These are phyloP conservation scores for Elaeis oleifera DNA, from an alignment of 202 grass and related monocot genomes.

Conservation along the genomic window DNA sequence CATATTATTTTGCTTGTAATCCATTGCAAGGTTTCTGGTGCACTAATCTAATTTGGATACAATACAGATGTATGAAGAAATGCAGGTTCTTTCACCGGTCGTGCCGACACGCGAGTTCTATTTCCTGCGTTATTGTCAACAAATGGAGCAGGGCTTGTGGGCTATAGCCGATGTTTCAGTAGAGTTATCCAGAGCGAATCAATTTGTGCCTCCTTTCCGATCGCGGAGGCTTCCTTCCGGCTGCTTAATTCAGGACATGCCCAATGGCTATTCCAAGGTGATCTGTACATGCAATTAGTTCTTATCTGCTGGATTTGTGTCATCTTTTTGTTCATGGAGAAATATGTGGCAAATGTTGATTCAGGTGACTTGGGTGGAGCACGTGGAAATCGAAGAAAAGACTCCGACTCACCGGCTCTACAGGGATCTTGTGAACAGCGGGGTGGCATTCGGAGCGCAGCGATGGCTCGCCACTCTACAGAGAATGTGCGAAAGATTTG, in stretches of 20 bases:
- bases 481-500: constrained; percentile 58
- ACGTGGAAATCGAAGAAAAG: constrained; percentile 79
- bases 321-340: too few relatives aligned
- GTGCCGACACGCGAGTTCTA: constrained; percentile 60
- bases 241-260: constrained; percentile 76
- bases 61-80: constrained; percentile 80
- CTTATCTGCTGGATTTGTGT: not conserved
- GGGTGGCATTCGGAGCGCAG: constrained; percentile 60
- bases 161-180: constrained; percentile 72
- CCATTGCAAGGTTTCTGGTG: not conserved
- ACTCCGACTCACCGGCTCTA: constrained; percentile 39
- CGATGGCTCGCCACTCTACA: constrained; percentile 68
- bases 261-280: constrained; percentile 89
- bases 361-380: constrained; percentile 90
- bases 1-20: too few relatives aligned
- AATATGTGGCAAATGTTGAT: not conserved
- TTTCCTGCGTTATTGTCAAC: constrained; percentile 83
- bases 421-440: constrained; percentile 62
- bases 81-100: constrained; percentile 60
- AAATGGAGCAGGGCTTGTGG: constrained; percentile 79
- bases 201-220: constrained; percentile 27
- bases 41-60: not conserved
- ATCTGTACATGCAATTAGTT: not conserved
- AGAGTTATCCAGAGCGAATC: constrained; percentile 44
- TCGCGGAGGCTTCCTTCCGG: constrained; percentile 76